phyloP scores from a whole-genome alignment of 2,329 filamentous ascomycete genomes.

The Xenosphaeropsis pyriputrescens region DNA sequence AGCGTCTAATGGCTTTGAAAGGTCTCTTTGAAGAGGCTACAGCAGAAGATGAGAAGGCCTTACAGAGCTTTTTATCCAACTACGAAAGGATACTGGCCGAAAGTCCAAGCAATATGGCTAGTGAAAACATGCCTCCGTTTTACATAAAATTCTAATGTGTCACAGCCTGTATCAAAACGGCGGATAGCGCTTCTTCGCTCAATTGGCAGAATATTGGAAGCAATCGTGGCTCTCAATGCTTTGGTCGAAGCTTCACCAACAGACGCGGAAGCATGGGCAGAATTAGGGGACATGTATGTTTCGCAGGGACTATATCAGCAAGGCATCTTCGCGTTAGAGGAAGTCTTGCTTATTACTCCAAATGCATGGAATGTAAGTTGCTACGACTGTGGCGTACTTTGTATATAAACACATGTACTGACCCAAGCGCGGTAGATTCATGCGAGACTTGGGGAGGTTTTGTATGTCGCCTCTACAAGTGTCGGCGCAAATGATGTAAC shows the following conservation, averaged over 20 bases:
- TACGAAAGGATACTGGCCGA: conserved; percentile 65
- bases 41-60: conserved; percentile 47
- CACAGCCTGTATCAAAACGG: conserved; percentile 70
- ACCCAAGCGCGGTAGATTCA: conserved; percentile 48
- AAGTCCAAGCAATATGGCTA: conserved; percentile 67
- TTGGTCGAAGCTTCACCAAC: conserved; percentile 76
- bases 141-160: background rate
- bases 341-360: conserved; percentile 72
- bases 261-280: conserved; percentile 86
- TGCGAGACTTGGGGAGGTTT: conserved; percentile 70
- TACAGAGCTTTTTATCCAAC: conserved; percentile 57
- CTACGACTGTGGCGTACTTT: background rate
- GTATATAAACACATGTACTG: conserved; percentile 9
- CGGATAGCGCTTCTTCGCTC: conserved; percentile 66
- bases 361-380: conserved; percentile 85
- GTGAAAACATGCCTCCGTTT: conserved; percentile 15
- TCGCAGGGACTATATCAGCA: conserved; percentile 66
- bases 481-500: conserved; percentile 21
- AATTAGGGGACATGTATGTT: conserved; percentile 78
- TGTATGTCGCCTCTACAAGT: conserved; percentile 42
- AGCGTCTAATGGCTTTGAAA: conserved; percentile 69
- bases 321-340: conserved; percentile 78
- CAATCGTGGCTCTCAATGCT: conserved; percentile 57
- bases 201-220: conserved; percentile 54
- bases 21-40: conserved; percentile 77